These are phyloP conservation scores for Mariannaea elegans DNA, from an alignment of 2,329 filamentous ascomycete genomes.

Conservation along the genomic window DNA sequence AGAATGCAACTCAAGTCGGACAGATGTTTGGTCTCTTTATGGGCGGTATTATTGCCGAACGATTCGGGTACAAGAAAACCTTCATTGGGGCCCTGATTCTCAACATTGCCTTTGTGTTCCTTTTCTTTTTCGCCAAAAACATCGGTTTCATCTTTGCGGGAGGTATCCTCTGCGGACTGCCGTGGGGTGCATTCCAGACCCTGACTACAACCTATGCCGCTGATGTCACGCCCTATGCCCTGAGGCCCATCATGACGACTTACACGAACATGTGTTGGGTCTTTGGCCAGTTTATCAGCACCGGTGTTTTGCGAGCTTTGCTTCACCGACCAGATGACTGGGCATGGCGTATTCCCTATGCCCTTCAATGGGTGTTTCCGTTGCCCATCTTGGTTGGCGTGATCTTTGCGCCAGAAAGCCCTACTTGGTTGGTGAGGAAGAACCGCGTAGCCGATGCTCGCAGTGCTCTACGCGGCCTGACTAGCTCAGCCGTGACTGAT, in stretches of 20 bases:
- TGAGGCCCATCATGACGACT: conserved; percentile 47
- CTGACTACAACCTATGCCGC: conserved; percentile 52
- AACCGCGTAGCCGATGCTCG: neutral
- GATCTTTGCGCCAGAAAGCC: conserved; percentile 51
- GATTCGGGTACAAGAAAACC: conserved; percentile 50
- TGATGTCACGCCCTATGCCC: conserved; percentile 46
- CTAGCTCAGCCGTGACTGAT: conserved; percentile 21
- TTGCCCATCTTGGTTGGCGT: conserved; percentile 47
- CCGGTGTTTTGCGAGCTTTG: conserved; percentile 44
- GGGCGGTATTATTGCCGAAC: conserved; percentile 53
- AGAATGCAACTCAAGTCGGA: conserved; percentile 53
- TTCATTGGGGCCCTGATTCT: conserved; percentile 47
- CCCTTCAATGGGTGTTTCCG: conserved; percentile 52
- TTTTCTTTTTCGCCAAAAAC: conserved; percentile 52
- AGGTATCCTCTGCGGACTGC: conserved; percentile 49
- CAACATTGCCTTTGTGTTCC: conserved; percentile 51
- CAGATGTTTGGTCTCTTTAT: conserved; percentile 56
- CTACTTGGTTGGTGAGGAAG: conserved; percentile 22
- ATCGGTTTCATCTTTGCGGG: conserved; percentile 48
- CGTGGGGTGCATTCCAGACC: conserved; percentile 48
- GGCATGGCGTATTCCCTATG: conserved; percentile 47
- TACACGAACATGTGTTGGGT: conserved; percentile 55
- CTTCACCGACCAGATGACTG: conserved; percentile 38
- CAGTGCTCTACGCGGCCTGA: neutral
- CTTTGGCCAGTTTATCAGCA: conserved; percentile 50